These are phyloP conservation scores for Stagonosporopsis vannaccii DNA, from an alignment of 2,329 filamentous ascomycete species.

Conservation along the genomic window DNA sequence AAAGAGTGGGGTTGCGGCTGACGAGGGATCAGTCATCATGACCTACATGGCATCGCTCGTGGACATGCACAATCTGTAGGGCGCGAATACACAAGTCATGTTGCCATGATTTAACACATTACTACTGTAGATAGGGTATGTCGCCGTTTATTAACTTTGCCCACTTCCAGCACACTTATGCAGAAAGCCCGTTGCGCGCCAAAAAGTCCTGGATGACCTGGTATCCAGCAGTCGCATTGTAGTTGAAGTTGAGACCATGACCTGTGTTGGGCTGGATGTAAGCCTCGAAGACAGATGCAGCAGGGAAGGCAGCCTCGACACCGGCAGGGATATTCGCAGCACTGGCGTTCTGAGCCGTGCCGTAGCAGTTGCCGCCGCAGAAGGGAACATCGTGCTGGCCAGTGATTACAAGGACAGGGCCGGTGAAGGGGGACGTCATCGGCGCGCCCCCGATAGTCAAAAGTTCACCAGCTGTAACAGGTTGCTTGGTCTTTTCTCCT, in stretches of 20 bases:
- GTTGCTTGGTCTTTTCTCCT: slow-evolving; percentile 60
- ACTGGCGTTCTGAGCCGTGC: slow-evolving; percentile 47
- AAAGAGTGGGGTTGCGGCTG: slow-evolving; percentile 1
- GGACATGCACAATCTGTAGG: not conserved
- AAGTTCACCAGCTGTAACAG: slow-evolving; percentile 65
- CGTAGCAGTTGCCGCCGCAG: slow-evolving; percentile 67
- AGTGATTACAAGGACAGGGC: slow-evolving; percentile 67
- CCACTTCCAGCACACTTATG: not conserved
- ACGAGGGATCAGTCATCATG: slow-evolving; percentile 9
- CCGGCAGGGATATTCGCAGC: slow-evolving; percentile 56
- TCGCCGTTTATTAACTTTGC: not conserved
- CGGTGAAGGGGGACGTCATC: slow-evolving; percentile 52
- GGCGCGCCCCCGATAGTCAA: slow-evolving; percentile 60
- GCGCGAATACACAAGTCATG: not conserved
- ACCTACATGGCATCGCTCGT: not conserved
- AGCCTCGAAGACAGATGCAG: slow-evolving; percentile 59
- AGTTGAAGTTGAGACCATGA: slow-evolving; percentile 58
- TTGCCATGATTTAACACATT: not conserved
- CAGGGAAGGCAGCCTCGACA: slow-evolving; percentile 53
- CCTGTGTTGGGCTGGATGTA: slow-evolving; percentile 61
- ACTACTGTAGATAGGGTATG: not conserved
- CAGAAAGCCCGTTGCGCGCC: slow-evolving; percentile 31
- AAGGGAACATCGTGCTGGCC: slow-evolving; percentile 62
- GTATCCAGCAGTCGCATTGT: slow-evolving; percentile 52
- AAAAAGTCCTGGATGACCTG: slow-evolving; percentile 49